phyloP scores from a whole-genome alignment of 768 basidiomycete genomes.

The Tricholoma saponaceum region DNA sequence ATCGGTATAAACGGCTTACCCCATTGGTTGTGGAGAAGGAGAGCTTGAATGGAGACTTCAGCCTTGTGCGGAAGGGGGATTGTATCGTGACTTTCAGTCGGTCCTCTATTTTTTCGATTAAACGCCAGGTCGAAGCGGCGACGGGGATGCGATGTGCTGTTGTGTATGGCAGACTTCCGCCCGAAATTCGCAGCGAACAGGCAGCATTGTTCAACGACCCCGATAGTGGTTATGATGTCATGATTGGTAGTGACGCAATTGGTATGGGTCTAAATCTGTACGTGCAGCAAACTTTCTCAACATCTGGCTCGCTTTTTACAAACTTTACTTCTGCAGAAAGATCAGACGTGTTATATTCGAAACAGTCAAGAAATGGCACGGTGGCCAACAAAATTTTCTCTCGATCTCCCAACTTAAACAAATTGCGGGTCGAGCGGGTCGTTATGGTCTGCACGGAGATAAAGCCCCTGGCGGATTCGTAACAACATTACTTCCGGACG shows the following conservation, averaged over 20 bases:
- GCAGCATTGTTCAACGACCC: slow-evolving; percentile 89
- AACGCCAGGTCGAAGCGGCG: slow-evolving; percentile 61
- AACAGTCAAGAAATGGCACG: slow-evolving; percentile 62
- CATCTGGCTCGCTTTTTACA: background rate
- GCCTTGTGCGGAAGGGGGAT: slow-evolving; percentile 71
- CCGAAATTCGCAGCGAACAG: slow-evolving; percentile 89
- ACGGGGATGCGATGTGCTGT: slow-evolving; percentile 85
- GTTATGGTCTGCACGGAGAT: slow-evolving; percentile 64
- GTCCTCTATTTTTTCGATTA: slow-evolving; percentile 69
- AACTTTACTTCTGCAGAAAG: slow-evolving; percentile 50
- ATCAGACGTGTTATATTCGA: slow-evolving; percentile 52
- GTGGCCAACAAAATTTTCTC: slow-evolving; percentile 39
- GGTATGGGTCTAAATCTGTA: slow-evolving; percentile 98
- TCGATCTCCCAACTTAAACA: slow-evolving; percentile 84
- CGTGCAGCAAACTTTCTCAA: slow-evolving; percentile 23
- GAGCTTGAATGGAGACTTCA: slow-evolving; percentile 59
- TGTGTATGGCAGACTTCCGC: slow-evolving; percentile 89
- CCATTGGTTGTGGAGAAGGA: slow-evolving; percentile 70
- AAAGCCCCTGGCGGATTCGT: slow-evolving; percentile 56
- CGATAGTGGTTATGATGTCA: slow-evolving; percentile 77
- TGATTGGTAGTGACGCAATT: slow-evolving; percentile 92
- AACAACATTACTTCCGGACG: slow-evolving; percentile 62
- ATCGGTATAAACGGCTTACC: slow-evolving; percentile 84
- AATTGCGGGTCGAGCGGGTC: slow-evolving; percentile 91
- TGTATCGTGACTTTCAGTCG: slow-evolving; percentile 88